Evolutionary conservation across 73 alveolate genomes (phyloP).

Genomic region (Uronychia setigera): DNA sequence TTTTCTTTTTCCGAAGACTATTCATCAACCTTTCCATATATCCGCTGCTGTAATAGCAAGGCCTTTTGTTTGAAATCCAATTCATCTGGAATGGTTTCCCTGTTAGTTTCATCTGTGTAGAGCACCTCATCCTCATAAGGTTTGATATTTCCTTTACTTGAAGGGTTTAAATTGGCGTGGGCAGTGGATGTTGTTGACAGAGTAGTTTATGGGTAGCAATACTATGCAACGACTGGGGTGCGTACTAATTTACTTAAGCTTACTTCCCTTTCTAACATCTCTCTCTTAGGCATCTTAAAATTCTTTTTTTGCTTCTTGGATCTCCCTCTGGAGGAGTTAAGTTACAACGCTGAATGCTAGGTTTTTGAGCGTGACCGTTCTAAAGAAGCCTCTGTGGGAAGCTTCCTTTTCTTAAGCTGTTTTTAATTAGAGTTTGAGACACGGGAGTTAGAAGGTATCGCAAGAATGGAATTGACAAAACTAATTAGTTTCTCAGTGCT

Average conservation of each 20-base stretch:
- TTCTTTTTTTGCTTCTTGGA: not conserved
- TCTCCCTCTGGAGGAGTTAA: not conserved
- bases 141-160: not conserved
- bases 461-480: not conserved
- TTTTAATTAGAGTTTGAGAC: not conserved
- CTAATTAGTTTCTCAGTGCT: not conserved
- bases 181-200: not conserved
- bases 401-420: not conserved
- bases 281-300: not conserved
- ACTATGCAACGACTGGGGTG: not conserved
- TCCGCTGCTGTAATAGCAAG: no score
- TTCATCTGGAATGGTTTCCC: not conserved
- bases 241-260: not conserved
- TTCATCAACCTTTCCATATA: no score
- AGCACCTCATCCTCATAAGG: not conserved
- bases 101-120: not conserved
- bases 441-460: not conserved
- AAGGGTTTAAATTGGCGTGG: not conserved
- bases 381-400: not conserved
- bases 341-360: not conserved
- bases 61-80: no score
- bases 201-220: not conserved
- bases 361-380: not conserved
- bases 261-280: not conserved
- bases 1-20: no score